Base-by-base conservation (phyloP, 805 yeast species). In the Ogataea pilisensis region DNA sequence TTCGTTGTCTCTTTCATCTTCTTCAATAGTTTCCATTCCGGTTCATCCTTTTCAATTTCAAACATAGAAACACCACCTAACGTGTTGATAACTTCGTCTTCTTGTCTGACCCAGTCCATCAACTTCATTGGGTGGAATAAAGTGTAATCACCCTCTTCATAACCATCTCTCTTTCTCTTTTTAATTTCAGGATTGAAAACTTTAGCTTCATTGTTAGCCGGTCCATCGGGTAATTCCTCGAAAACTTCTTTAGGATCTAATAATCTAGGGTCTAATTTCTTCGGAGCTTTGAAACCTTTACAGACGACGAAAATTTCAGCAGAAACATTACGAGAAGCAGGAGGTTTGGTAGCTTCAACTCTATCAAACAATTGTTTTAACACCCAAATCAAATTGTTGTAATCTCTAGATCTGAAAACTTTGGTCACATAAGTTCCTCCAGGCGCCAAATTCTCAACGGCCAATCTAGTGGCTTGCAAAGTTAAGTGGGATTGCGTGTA, bases 251-350 rank as follows among this genome's bases (percentile, higher is more conserved):
- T 85, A 13, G 98, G 86, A 61, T 93, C 99, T 45, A 93, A 70
- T 42, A 93, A 70, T 56, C 95, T 78, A 36, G 97, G 96, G 66
- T 93, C 99, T 47, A 93, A 64, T 61, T 85, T 88, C 63, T 90
- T 87, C 36, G 99, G 99, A 12, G 98, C 96, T 63, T 90, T 91
- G 70, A 85, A 93, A 11, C 95, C 95, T 62, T 82, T 82, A 67
- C 99, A 93, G 28, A 90, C 97, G 35, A 93, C 99, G 60, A 93
- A 93, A 57, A 93, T 93, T 72, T 93, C 99, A 2, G 99, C 99
- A 60, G 98, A 91, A 26, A 93, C 99, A 65, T 88, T 89, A 81
- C 99, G 90, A 29, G 97, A 89, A 8, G 98, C 90, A 8, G 99
- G 98, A 7, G 99, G 99, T 60, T 93, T 93, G 0, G 99, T 93